Base-by-base conservation (phyloP, 495 filamentous ascomycete genomes). In the Terfezia claveryi region DNA sequence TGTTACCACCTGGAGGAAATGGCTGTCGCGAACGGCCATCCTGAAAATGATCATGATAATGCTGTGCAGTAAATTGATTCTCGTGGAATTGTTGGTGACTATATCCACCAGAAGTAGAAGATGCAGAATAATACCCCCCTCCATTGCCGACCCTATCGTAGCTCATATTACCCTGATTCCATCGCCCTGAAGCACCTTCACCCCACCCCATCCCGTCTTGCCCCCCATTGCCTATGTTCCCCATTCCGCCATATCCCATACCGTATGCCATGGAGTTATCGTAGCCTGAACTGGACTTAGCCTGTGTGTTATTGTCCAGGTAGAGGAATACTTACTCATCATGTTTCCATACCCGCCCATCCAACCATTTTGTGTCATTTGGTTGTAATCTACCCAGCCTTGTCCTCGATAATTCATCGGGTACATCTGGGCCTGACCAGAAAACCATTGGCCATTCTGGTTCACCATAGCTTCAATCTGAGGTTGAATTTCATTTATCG, bases 251-350 rank as follows among this genome's bases (percentile, higher is more conserved):
- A 71, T 80, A 89, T 56, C 82, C 84, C 68, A 82, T 81, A 68
- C 77, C 80, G 69, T 91, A 83, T 68, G 71, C 72, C 77, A 86
- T 84, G 83, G 84, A 73, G 87, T 84, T 82, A 94, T 87, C 65
- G 54, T 65, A 16, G 57, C 23, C 38, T 62, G 65, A 17, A 57
- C 62, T 65, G 50, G 14, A 52, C 17, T 23, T 17, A 23, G 27
- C 7, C 4, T 32, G 27, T 32, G 27, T 32, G 27, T 32, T 32
- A 32, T 32, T 1, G 1, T 32, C 27, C 27, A 32, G 27, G 27
- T 32, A 7, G 27, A 32, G 27, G 27, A 37, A 41, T 11, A 74
- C 87, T 64, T 73, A 94, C 88, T 83, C 79, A 93, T 87, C 57
- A 79, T 46, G 54, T 56, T 62, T 50, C 59, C 60, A 37, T 65